Conservation (phyloP, 2,329 filamentous ascomycete genomes). For the Diaporthe ampelina region DNA sequence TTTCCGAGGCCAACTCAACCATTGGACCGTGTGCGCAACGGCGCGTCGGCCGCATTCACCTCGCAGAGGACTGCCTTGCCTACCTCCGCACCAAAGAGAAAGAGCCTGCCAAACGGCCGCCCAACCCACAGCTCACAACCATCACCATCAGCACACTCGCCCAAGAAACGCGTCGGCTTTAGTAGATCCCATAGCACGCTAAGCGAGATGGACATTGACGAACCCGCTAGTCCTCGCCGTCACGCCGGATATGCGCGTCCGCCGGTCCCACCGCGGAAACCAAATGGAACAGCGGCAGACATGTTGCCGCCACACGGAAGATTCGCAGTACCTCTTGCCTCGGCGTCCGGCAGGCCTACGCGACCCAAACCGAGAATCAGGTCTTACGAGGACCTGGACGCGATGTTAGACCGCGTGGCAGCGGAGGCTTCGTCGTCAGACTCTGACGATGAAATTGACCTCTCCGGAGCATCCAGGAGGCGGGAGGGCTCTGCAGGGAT, state of each 20-base stretch:
- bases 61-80: constrained; percentile 59
- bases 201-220: constrained; percentile 64
- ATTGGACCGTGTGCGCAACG: constrained; percentile 52
- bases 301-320: constrained; percentile 51
- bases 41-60: constrained; percentile 47
- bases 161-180: constrained; percentile 62
- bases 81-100: constrained; percentile 61
- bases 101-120: constrained; percentile 65
- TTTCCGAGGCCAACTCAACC: constrained; percentile 61
- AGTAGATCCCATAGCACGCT: constrained; percentile 59
- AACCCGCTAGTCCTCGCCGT: constrained; percentile 52
- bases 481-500: constrained; percentile 37
- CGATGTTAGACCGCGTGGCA: constrained; percentile 68
- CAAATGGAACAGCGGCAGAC: constrained; percentile 53
- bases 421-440: constrained; percentile 68
- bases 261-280: constrained; percentile 57
- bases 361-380: constrained; percentile 57
- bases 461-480: constrained; percentile 55
- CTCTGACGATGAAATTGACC: constrained; percentile 69
- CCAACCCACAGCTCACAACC: constrained; percentile 48
- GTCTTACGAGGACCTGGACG: constrained; percentile 69
- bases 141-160: constrained; percentile 48
- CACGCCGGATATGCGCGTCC: constrained; percentile 44
- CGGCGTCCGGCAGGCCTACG: constrained; percentile 58
- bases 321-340: constrained; percentile 62